Evolutionary conservation across 768 basidiomycete genomes (phyloP), one percentile per base, ranked within the genome.

Genomic region (Hypsizygus marmoreus): DNA sequence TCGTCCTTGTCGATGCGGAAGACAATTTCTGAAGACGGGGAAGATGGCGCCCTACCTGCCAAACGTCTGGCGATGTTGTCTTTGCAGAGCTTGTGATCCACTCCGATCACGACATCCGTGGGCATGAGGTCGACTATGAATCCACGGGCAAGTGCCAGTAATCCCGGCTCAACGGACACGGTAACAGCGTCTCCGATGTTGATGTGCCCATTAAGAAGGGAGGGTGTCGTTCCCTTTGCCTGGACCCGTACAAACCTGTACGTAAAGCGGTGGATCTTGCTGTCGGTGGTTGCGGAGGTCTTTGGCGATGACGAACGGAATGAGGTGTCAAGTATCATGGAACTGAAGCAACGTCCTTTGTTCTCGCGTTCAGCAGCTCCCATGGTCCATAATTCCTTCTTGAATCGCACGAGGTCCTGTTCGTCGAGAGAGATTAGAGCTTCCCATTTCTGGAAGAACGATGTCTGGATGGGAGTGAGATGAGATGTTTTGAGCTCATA

Each of bases 1-100:
- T 98, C 97, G 61, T 98, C 97, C 59, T 86, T 93, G 73, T 98
- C 97, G 46, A 99, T 82, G 12, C 95, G 80, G 70, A 93, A 99
- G 68, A 77, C 49, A 64, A 73, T 45, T 19, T 55, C 45, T 12
- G 43, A 38, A 38, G 20, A 12, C 40, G 28, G 48, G 17, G 32
- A 2, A 12, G 25, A 14, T 2, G 43, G 30, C 13, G 40, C 52
- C 29, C 20, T 29, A 6, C 8, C 59, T 8, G 59, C 59, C 33
- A 71, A 51, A 13, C 71, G 76, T 13, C 64, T 66, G 6, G 71
- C 58, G 40, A 91, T 73, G 17, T 66, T 69, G 11, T 72, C 64
- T 9, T 75, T 56, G 47, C 80, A 74, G n/a, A 95, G 61, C 33
- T 75, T 77, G 56, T 91, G 91, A 54, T 97, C 95, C 1, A 97